Conservation (phyloP, 2,329 filamentous ascomycete species). For the Orbilia brochopaga region DNA sequence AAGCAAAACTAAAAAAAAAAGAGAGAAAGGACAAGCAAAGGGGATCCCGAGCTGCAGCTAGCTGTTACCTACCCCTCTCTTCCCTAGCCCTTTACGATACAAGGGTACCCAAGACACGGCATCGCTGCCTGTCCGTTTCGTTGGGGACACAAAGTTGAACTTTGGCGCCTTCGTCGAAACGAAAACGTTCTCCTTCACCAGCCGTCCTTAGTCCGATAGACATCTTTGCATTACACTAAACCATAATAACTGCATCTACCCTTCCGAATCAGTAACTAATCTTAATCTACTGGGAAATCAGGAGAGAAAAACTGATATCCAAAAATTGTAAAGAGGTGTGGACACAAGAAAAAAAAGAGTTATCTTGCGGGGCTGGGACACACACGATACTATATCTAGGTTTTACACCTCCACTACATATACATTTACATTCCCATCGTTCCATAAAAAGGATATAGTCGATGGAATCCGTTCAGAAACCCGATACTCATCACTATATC, state of each 20-base stretch:
- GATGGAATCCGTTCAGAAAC: conserved; percentile 50
- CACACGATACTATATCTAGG: conserved; percentile 15
- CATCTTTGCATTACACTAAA: conserved; percentile 42
- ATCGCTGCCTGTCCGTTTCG: conserved; percentile 31
- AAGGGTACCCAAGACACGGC: conserved; percentile 37
- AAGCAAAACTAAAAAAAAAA: not conserved
- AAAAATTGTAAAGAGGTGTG: conserved; percentile 30
- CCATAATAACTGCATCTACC: conserved; percentile 33
- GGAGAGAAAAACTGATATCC: conserved; percentile 16
- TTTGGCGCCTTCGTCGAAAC: conserved; percentile 51
- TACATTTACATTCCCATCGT: conserved; percentile 23
- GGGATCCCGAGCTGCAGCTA: no score
- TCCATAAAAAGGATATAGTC: conserved; percentile 33
- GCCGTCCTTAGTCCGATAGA: conserved; percentile 50
- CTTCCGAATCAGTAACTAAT: conserved; percentile 31
- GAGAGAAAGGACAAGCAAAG: no score
- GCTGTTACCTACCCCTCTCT: conserved; percentile 4
- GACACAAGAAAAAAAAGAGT: conserved; percentile 15
- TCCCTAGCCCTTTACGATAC: conserved; percentile 27
- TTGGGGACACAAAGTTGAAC: conserved; percentile 47
- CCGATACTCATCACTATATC: conserved; percentile 52
- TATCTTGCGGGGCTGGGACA: conserved; percentile 41
- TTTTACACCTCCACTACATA: conserved; percentile 48
- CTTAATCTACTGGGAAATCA: conserved; percentile 35
- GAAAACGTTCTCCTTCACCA: conserved; percentile 47